Percentiles rank a stretch among this genome's conserved stretches.
These are phyloP conservation scores for Theobroma cacao DNA, from an alignment of 345 rosid species.

Conservation along the genomic window DNA sequence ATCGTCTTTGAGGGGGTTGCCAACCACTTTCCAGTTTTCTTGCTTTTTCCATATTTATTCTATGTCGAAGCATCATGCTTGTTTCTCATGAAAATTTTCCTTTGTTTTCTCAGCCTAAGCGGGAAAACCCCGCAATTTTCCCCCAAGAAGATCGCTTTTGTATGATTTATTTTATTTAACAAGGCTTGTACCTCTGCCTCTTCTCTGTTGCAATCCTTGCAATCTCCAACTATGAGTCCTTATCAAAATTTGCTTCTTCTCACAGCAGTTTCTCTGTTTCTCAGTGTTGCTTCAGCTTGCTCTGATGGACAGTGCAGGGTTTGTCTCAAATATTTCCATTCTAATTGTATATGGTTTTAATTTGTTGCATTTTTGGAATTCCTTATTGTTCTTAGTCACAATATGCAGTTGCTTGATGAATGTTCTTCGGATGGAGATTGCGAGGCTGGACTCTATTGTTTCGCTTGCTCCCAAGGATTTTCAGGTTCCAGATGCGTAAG, in stretches of 20 bases:
- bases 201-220: neutral
- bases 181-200: neutral
- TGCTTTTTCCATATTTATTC: neutral
- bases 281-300: conserved; percentile 32
- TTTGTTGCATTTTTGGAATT: neutral
- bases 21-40: conserved; percentile 5
- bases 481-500: conserved; percentile 56
- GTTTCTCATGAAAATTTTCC: neutral
- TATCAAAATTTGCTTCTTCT: conserved; percentile 18
- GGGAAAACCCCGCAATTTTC: neutral
- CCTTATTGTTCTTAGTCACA: neutral
- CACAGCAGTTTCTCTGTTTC: conserved; percentile 15
- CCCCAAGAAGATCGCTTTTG: neutral
- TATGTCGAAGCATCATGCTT: neutral
- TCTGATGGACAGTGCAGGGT: conserved; percentile 57
- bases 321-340: neutral
- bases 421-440: conserved; percentile 65
- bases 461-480: conserved; percentile 46
- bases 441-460: conserved; percentile 55
- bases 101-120: conserved; percentile 28
- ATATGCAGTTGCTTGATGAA: conserved; percentile 44
- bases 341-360: neutral
- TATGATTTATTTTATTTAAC: neutral
- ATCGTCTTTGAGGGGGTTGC: conserved; percentile 13
- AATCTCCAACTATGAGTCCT: conserved; percentile 25